Conservation (phyloP, 2,329 filamentous ascomycete species). For the Colletotrichum sp. region DNA sequence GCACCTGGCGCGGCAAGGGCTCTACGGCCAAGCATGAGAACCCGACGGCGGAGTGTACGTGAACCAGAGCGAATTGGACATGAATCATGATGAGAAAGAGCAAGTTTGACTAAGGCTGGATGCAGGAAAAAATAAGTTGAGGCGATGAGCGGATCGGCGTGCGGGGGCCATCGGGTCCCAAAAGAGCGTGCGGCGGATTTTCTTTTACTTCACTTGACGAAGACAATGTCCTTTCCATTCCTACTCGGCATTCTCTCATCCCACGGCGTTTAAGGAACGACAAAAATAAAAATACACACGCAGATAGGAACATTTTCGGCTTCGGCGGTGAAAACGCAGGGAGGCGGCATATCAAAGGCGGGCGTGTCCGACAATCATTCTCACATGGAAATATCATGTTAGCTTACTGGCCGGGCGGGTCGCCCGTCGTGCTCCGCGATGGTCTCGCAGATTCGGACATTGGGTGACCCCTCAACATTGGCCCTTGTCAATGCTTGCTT, state of each 20-base stretch:
- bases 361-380: neutral
- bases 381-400: neutral
- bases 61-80: neutral
- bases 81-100: neutral
- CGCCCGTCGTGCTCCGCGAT: neutral
- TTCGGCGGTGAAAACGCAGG: slow-evolving; percentile 1
- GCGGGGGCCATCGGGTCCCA: neutral
- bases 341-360: neutral
- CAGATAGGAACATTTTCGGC: neutral
- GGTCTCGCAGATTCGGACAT: neutral
- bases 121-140: neutral
- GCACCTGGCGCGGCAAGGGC: slow-evolving; percentile 94
- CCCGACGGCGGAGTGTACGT: slow-evolving; percentile 42
- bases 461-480: neutral
- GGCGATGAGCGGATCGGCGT: neutral
- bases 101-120: neutral
- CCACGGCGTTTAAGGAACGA: slow-evolving; percentile 10
- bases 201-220: slow-evolving; percentile 10
- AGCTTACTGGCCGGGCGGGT: neutral
- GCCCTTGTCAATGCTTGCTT: neutral
- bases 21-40: slow-evolving; percentile 88
- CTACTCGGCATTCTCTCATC: neutral
- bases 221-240: neutral
- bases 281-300: neutral
- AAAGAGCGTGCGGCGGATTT: neutral